Base-by-base conservation (phyloP, 2,329 filamentous ascomycete species). In the Aspergillus fumigatus region DNA sequence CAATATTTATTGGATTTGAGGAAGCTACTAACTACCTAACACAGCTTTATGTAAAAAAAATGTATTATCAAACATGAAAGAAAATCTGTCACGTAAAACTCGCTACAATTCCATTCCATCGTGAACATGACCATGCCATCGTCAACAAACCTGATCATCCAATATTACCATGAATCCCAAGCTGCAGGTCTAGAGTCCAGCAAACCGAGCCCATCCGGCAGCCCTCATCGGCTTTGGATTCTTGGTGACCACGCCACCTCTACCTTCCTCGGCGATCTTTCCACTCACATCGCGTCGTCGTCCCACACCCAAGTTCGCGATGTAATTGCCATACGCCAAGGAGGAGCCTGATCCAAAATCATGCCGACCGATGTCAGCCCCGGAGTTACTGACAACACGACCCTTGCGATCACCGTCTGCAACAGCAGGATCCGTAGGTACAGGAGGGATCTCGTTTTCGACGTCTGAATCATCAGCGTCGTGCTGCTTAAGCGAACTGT, bases 151-250 rank as follows among this genome's bases (percentile, higher is more conserved):
- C 41, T 21, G 8, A 14, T 45, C 14, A 23, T 23, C 41, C 41
- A 45, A 45, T 23, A 4, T 45, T 45, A 21, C 41, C 41, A 9
- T 45, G 32, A 17, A 38, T 45, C 6, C 8, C n/a, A 6, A 23
- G 3, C 7, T 47, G 21, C 43, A 6, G 5, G 21, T 26, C 10
- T 47, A 47, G 6, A 79, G 64, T 4, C 77, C 77, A 21, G 76
- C 77, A 61, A 77, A 79, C 9, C 76, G 68, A 40, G 76, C 75
- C 77, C 77, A 79, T 45, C 77, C 77, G 38, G 77, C 76, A 54
- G 75, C 75, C 25, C 73, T 70, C 54, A 64, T 63, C 2, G 67
- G 62, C 1, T 55, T 58, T 27, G 66, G 54, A 23, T 25, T 60
- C 17, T 60, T 57, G 17, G 61, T 62, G 49, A 53, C 57, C 21